Percentiles rank a stretch among this genome's conserved stretches.
These are phyloP conservation scores for Pseudogymnoascus sp. DNA, from an alignment of 2,329 filamentous ascomycete species.

Conservation along the genomic window DNA sequence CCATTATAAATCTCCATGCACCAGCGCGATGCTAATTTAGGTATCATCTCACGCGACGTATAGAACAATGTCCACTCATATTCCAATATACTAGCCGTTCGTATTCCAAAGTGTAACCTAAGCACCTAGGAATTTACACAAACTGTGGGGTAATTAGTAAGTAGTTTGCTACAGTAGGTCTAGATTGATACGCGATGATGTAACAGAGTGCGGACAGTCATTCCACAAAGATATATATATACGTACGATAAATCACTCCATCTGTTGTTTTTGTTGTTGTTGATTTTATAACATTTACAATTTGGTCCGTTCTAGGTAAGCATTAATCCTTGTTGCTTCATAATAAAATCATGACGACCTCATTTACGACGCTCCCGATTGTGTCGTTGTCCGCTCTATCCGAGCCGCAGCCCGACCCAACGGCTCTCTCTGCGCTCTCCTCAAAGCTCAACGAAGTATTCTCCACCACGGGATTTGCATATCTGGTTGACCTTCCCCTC, in stretches of 20 bases:
- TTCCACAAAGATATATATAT: not conserved
- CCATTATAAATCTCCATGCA: not conserved
- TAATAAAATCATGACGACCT: constrained; percentile 30
- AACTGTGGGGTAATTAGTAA: not conserved
- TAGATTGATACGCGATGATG: not conserved
- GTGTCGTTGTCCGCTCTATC: constrained; percentile 32
- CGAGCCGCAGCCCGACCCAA: constrained; percentile 19
- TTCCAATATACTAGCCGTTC: not conserved
- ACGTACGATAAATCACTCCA: not conserved
- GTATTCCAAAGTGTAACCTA: not conserved
- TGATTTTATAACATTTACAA: not conserved
- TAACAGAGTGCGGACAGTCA: not conserved
- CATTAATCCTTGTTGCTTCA: not conserved
- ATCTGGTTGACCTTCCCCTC: constrained; percentile 34
- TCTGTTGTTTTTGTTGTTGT: not conserved
- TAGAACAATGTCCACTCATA: not conserved
- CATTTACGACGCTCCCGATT: constrained; percentile 34
- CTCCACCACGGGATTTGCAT: constrained; percentile 38
- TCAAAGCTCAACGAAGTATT: constrained; percentile 33
- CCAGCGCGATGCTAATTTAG: not conserved
- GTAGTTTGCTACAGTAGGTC: not conserved
- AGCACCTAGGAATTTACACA: not conserved
- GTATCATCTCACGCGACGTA: not conserved
- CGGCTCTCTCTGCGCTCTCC: constrained; percentile 27
- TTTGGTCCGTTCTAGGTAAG: not conserved